Percentiles rank a stretch among this genome's conserved stretches.
Conservation (phyloP, 306 rosid species). For the Vicia villosa region DNA sequence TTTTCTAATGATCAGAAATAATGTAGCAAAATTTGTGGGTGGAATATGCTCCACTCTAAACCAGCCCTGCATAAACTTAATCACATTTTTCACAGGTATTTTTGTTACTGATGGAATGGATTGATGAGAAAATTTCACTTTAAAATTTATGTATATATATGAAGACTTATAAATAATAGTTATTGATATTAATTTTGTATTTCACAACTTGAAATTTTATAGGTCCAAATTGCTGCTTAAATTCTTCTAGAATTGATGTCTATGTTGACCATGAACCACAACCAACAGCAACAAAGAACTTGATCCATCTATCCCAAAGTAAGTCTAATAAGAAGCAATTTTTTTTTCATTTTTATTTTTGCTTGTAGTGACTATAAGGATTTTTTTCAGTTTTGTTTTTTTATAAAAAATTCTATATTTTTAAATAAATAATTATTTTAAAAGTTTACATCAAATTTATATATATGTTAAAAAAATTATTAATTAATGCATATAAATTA, state of each 20-base stretch:
- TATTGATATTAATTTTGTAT: neutral
- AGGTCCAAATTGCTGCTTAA: conserved; percentile 83
- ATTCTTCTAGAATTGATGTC: conserved; percentile 48
- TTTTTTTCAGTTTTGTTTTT: no score
- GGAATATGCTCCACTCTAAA: conserved; percentile 53
- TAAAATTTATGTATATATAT: neutral
- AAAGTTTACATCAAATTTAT: neutral
- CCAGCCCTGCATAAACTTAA: conserved; percentile 50
- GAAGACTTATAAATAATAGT: neutral
- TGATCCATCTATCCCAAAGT: conserved; percentile 85
- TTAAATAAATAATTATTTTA: no score
- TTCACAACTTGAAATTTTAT: neutral
- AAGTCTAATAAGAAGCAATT: conserved; percentile 27
- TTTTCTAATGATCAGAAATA: conserved; percentile 42
- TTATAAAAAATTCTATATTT: no score
- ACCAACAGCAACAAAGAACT: conserved; percentile 73
- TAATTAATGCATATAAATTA: no score
- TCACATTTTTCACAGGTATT: conserved; percentile 67
- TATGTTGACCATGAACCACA: conserved; percentile 66
- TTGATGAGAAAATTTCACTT: neutral
- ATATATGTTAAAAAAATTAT: no score
- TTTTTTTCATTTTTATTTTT: neutral
- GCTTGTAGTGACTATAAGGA: no score
- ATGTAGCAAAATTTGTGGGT: conserved; percentile 36
- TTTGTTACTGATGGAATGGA: neutral